Evolutionary conservation across 257 asterid species (phyloP), one percentile per base, ranked within the genome.

Genomic region (Salvia splendens): DNA sequence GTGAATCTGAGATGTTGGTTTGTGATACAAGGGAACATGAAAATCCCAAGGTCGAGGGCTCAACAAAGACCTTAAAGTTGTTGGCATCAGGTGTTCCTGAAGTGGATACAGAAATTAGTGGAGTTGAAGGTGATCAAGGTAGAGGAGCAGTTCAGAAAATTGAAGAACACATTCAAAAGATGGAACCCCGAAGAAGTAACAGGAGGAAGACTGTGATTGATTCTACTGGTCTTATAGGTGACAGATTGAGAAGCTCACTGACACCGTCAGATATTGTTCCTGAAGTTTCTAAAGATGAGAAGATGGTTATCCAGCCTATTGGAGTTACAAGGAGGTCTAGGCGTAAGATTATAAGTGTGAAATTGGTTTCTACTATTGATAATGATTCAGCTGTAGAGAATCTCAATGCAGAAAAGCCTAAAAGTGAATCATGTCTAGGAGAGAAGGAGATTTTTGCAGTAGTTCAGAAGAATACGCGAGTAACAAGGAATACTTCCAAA

Each of bases 401-500:
- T 32, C 40, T 46, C 11, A 69, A 71, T 71, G 57, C 71, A 41
- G 62, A 47, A 40, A 52, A 75, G 43, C 74, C 17, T 15, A 4
- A 12, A 5, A 64, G 56, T 54, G 61, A 72, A 46, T 73, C 75
- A 4, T 51, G 60, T 73, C 61, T 40, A 6, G 49, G 16, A 6
- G 71, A 63, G 68, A 69, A 50, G 50, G 52, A 65, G 40, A 41
- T 64, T 45, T 56, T 71, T 28, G 72, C 43, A 43, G 72, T 38
- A 43, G 60, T 32, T 33, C 67, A 43, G 47, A 73, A 56, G 54
- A 70, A 67, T n/a, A 52, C 69, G 16, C 74, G 81, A 76, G 69
- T 88, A 41, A 76, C 78, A 77, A 73, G 82, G 77, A 79, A 57
- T 43, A 77, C 78, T 71, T 59, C 76, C 38, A 50, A 69, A 5